phyloP scores from a whole-genome alignment of 139 green algal species.

The Micractinium conductrix region DNA sequence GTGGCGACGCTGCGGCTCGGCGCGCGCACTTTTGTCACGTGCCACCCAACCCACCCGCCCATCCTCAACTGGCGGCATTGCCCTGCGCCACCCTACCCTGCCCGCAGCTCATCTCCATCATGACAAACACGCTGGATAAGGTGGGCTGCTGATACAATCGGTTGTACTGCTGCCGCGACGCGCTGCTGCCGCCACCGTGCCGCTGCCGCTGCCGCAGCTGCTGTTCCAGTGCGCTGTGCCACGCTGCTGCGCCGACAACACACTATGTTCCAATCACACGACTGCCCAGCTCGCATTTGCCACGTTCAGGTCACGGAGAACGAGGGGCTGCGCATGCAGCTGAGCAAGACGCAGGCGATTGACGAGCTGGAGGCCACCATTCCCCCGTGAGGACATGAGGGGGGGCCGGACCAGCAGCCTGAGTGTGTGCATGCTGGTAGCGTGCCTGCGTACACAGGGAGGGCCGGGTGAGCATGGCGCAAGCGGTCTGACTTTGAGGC shows the following conservation, averaged over 20 bases:
- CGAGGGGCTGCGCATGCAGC: slow-evolving; percentile 45
- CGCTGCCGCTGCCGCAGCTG: too few species aligned
- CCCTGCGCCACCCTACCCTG: slow-evolving; percentile 48
- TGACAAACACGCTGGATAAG: slow-evolving; percentile 51
- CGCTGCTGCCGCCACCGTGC: neutral
- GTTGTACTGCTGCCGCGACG: neutral
- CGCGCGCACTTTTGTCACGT: too few species aligned
- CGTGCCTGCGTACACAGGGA: too few species aligned
- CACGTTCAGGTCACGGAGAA: slow-evolving; percentile 36
- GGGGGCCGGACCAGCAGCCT: neutral
- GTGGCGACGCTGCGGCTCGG: too few species aligned
- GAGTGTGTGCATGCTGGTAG: too few species aligned
- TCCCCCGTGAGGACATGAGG: slow-evolving; percentile 24
- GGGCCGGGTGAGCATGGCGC: too few species aligned
- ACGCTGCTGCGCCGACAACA: too few species aligned
- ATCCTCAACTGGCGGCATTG: slow-evolving; percentile 25
- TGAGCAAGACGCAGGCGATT: slow-evolving; percentile 49
- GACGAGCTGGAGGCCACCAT: slow-evolving; percentile 65
- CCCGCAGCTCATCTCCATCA: slow-evolving; percentile 53
- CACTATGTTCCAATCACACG: too few species aligned
- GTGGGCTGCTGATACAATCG: neutral
- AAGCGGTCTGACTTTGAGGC: too few species aligned
- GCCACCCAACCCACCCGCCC: too few species aligned
- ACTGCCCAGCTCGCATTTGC: too few species aligned
- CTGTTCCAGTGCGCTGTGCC: too few species aligned